Evolutionary conservation across 2,329 filamentous ascomycete genomes (phyloP), one percentile per base, ranked within the genome.

Genomic region (Fusarium sp.): DNA sequence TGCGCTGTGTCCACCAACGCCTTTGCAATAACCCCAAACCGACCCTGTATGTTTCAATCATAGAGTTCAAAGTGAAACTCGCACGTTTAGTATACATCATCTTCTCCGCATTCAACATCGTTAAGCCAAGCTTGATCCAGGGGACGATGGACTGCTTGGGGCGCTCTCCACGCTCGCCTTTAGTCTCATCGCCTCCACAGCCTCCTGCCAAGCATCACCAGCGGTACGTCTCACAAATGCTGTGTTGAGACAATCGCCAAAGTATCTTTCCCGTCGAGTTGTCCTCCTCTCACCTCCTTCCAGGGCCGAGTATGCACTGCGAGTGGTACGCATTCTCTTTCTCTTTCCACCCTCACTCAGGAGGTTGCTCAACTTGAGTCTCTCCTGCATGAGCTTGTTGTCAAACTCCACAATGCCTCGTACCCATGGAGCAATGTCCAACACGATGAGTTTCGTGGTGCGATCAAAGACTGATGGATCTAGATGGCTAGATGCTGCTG

Each of bases 391-490:
- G 1, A 97, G 88, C 1, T 87, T 87, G 22, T 91, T 85, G 76
- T 98, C 96, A 79, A 92, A 93, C 0, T 91, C 87, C 2, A 96
- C 91, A 69, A 99, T 98, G 41, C 89, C 88, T 13, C 97, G 93
- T n/a, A 98, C 90, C 81, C 94, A 98, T 0, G 97, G 97, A 0
- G 95, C 95, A 2, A 98, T 86, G 73, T 99, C 97, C 14, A 92
- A 85, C 0, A 90, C 88, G 35, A 98, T 90, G 22, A 92, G 85
- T 1, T 83, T 81, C 77, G 93, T 84, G 0, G 91, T 91, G 50
- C 93, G 90, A 77, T 98, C 95, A 74, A 98, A 95, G 0, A 93
- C 91, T 0, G 94, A 95, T 0, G 93, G 87, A 37, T 91, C 89
- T 1, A 95, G 86, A 50, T 85, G 85, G 9, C 79, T 74, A 18